These are phyloP conservation scores for Murraya koenigii DNA, from an alignment of 345 rosid species.

Conservation along the genomic window DNA sequence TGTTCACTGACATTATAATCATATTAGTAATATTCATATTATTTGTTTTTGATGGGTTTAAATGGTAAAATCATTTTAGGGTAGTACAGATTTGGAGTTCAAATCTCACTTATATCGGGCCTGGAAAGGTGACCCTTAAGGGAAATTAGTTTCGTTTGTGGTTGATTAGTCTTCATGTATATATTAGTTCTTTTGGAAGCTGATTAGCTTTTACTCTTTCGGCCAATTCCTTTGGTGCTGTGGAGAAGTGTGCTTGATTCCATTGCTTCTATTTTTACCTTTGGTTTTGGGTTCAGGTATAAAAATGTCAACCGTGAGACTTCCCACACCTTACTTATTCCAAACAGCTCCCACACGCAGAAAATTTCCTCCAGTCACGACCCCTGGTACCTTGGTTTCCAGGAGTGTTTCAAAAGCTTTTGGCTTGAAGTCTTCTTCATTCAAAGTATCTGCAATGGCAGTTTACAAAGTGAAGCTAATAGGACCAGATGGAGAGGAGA, in stretches of 20 bases:
- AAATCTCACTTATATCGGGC: too few relatives aligned
- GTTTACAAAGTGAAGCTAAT: conserved; percentile 48
- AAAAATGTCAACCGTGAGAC: conserved; percentile 35
- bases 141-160: too few relatives aligned
- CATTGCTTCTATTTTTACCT: not conserved
- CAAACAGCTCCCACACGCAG: conserved; percentile 10
- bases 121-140: too few relatives aligned
- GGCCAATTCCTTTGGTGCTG: too few relatives aligned
- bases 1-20: too few relatives aligned
- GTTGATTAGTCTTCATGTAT: too few relatives aligned
- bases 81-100: too few relatives aligned
- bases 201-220: too few relatives aligned
- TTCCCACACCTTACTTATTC: conserved; percentile 31
- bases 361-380: conserved; percentile 23
- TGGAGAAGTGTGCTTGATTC: not conserved
- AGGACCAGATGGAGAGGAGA: conserved; percentile 45
- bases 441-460: conserved; percentile 39
- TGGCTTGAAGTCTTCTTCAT: conserved; percentile 38
- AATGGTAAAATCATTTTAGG: too few relatives aligned
- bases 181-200: too few relatives aligned
- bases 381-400: conserved; percentile 23
- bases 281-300: conserved; percentile 15
- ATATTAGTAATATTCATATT: too few relatives aligned
- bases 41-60: too few relatives aligned
- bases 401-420: conserved; percentile 26